Base-by-base conservation (phyloP, 495 filamentous ascomycete genomes). In the Trichoderma virens region DNA sequence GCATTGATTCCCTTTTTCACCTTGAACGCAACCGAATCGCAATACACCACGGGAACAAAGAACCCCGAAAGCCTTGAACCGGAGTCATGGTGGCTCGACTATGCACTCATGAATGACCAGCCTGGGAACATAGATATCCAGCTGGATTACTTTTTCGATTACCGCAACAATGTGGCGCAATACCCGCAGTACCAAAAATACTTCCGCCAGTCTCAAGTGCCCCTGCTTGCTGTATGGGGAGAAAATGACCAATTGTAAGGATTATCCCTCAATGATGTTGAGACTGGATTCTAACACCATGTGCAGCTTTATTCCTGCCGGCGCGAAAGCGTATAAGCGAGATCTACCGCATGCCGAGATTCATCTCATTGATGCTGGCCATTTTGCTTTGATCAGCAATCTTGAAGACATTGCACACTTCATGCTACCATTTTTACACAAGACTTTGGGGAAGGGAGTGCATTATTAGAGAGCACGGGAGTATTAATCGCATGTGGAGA, bases 151-250 rank as follows among this genome's bases (percentile, higher is more conserved):
- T 79, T 88, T 6, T 75, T 78, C 47, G 83, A 87, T 60, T 88
- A 87, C 65, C 69, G 74, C 35, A 83, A 64, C 27, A 85, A 87
- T 71, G 65, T 86, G 35, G 64, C 70, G 39, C 69, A 83, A 60
- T 89, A 89, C 67, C 77, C 81, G 7, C 72, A 75, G 18, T 88
- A 85, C 60, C 86, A 90, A 20, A 73, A 74, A 56, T 88, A 83
- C 60, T 80, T 88, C 47, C 70, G 82, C 8, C 67, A 73, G 23
- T 80, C 72, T 2, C 75, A 82, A 65, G 78, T 86, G 0, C 86
- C 85, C 4, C 62, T 86, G 4, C 67, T 90, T 65, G 84, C 81
- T 7, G 75, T 81, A 4, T 90, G 87, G 86, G 86, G 87, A 4
- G 83, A 82, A 74, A 78, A 82, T 62, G 86, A 88, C 74, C 66